Conservation (phyloP, 176 grass and related monocot species). For the Bonia amplexicaulis region DNA sequence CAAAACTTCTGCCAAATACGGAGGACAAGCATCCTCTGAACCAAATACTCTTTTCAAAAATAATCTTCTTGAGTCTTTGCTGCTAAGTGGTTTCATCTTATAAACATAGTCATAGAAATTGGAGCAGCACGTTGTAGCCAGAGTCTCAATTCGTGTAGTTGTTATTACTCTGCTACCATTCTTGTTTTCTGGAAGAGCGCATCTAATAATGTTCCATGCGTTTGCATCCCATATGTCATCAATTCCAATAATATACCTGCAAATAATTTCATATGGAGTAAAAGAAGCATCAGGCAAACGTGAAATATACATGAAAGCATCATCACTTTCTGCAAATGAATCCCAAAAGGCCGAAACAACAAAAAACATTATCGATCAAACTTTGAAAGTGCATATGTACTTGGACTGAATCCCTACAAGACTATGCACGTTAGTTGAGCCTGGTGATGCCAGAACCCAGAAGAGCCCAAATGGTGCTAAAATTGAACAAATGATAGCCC, state of each 20-base stretch:
- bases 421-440: background rate
- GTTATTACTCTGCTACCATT: background rate
- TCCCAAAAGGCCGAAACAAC: background rate
- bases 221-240: background rate
- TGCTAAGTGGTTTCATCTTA: background rate
- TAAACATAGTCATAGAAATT: background rate
- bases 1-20: background rate
- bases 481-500: background rate
- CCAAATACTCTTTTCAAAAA: constrained; percentile 9
- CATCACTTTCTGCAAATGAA: background rate
- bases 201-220: background rate
- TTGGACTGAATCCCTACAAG: background rate
- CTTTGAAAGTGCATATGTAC: background rate
- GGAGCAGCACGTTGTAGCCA: background rate
- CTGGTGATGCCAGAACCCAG: background rate
- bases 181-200: background rate
- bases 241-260: background rate
- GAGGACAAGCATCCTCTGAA: background rate
- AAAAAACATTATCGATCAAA: background rate
- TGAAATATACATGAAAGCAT: background rate
- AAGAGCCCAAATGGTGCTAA: background rate
- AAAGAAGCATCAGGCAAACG: background rate
- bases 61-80: background rate
- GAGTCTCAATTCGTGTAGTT: background rate
- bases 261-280: background rate